Evolutionary conservation across 768 basidiomycete genomes (phyloP).

Genomic region (Asterophora parasitica): DNA sequence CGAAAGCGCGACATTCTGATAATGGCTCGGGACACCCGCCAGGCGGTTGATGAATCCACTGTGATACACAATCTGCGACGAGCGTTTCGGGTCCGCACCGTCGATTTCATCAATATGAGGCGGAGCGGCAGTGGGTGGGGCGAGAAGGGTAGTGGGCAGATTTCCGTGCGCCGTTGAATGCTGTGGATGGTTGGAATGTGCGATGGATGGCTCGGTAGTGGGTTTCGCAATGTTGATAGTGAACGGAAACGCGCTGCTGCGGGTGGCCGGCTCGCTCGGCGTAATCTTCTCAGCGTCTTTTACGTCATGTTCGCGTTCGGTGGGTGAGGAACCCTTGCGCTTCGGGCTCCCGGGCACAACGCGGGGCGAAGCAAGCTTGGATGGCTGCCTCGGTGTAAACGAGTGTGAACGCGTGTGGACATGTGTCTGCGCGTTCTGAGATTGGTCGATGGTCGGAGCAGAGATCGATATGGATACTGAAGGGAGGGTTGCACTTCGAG

Average conservation of each 20-base stretch:
- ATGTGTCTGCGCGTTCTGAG: slow-evolving; percentile 29
- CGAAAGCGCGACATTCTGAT: slow-evolving; percentile 34
- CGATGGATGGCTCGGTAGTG: slow-evolving; percentile 4
- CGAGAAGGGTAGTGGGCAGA: slow-evolving; percentile 34
- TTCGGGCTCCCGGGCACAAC: slow-evolving; percentile 51
- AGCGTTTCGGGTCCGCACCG: slow-evolving; percentile 41
- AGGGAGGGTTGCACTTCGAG: slow-evolving; percentile 30
- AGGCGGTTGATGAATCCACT: slow-evolving; percentile 75
- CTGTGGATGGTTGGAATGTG: not conserved
- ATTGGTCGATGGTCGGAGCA: slow-evolving; percentile 34
- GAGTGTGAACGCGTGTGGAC: slow-evolving; percentile 64
- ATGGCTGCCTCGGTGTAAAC: slow-evolving; percentile 67
- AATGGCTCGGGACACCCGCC: slow-evolving; percentile 42
- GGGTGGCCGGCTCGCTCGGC: not conserved
- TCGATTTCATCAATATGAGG: slow-evolving; percentile 29
- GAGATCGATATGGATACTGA: slow-evolving; percentile 47
- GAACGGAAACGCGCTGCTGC: slow-evolving; percentile 15
- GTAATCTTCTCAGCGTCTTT: slow-evolving; percentile 13
- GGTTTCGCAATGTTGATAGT: slow-evolving; percentile 7
- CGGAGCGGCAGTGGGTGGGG: slow-evolving; percentile 47
- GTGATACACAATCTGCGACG: slow-evolving; percentile 76
- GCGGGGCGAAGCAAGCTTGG: slow-evolving; percentile 58
- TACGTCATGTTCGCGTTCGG: slow-evolving; percentile 29
- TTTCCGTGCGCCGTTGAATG: slow-evolving; percentile 1
- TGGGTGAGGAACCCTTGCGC: slow-evolving; percentile 46